Evolutionary conservation across 176 grass and related monocot species (phyloP).

Genomic region (Juncus inflexus): DNA sequence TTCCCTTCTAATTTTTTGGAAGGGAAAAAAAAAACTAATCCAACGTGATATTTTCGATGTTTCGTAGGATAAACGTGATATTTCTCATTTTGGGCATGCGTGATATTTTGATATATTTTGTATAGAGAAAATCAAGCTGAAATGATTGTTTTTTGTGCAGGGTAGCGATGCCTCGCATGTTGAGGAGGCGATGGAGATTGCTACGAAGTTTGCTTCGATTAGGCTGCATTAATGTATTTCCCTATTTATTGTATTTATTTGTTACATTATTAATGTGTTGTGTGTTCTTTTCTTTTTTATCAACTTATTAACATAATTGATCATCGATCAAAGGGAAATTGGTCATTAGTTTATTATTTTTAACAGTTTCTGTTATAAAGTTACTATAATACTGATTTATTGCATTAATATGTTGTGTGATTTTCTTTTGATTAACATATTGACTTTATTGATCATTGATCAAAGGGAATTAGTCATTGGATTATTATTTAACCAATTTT

Average conservation of each 20-base stretch:
- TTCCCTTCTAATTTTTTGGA: too few species aligned
- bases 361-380: too few species aligned
- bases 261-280: neutral
- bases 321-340: conserved; percentile 19
- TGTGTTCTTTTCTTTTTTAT: neutral
- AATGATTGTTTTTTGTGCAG: conserved; percentile 30
- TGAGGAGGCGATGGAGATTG: conserved; percentile 71
- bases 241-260: neutral
- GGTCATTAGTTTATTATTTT: neutral
- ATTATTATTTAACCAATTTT: too few species aligned
- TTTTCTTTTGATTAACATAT: too few species aligned
- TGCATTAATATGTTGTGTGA: too few species aligned
- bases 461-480: too few species aligned
- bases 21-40: too few species aligned
- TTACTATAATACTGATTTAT: too few species aligned
- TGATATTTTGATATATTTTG: too few species aligned
- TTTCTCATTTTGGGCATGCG: too few species aligned
- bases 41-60: neutral
- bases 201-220: conserved; percentile 62
- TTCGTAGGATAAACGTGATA: neutral
- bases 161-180: conserved; percentile 60
- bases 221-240: conserved; percentile 44
- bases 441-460: too few species aligned
- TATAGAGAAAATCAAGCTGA: neutral
- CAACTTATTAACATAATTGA: neutral